Conservation (phyloP, 306 rosid genomes). For the Clitoria ternatea region DNA sequence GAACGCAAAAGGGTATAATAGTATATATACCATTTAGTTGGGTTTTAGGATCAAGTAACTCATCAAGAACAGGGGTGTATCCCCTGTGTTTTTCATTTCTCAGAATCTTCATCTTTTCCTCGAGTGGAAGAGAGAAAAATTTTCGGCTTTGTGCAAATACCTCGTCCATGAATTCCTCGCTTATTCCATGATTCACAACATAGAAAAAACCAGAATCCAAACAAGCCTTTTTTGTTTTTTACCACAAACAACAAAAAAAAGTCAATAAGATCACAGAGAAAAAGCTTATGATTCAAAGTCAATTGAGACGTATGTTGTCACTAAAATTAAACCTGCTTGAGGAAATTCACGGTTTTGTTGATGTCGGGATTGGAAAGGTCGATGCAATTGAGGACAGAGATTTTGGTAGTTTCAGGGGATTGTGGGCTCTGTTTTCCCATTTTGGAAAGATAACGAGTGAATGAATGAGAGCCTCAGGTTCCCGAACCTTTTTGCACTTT, state of each 20-base stretch:
- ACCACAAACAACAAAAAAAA: neutral
- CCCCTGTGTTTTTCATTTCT: constrained; percentile 85
- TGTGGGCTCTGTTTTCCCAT: constrained; percentile 48
- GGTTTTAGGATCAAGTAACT: constrained; percentile 63
- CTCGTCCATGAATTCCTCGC: constrained; percentile 61
- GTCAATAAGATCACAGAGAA: neutral
- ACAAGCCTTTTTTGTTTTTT: constrained; percentile 52
- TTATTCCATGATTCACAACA: constrained; percentile 76
- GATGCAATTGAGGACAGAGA: constrained; percentile 59
- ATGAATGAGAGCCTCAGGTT: constrained; percentile 10
- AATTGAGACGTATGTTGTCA: neutral
- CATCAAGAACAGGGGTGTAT: constrained; percentile 85
- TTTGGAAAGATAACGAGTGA: neutral
- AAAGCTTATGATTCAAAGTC: neutral
- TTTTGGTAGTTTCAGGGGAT: constrained; percentile 19
- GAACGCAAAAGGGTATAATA: neutral
- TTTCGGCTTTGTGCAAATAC: constrained; percentile 69
- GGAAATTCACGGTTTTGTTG: constrained; percentile 53
- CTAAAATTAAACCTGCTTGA: constrained; percentile 59
- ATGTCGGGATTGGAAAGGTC: constrained; percentile 66
- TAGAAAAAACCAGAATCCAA: constrained; percentile 96
- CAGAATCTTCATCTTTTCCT: constrained; percentile 69
- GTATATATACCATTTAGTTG: constrained; percentile 61
- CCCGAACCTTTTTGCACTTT: neutral
- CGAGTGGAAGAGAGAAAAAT: constrained; percentile 50